Evolutionary conservation across 2,329 filamentous ascomycete genomes (phyloP), one percentile per base, ranked within the genome.

Genomic region (Sclerotinia trifoliorum): DNA sequence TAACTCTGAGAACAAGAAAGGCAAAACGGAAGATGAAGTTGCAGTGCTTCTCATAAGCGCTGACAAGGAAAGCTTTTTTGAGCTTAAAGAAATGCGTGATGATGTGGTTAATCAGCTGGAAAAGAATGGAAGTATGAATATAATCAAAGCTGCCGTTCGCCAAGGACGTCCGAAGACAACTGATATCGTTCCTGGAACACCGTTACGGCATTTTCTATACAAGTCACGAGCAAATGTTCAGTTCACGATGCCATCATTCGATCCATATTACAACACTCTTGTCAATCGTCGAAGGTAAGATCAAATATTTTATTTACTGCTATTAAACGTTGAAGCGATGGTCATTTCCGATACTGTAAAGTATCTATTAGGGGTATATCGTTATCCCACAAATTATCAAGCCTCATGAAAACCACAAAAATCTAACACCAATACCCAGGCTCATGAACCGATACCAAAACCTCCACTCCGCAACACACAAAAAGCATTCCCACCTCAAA

Each of bases 141-240:
- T 91, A 66, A 94, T 99, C 77, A 87, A 87, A 71, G 80, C 83
- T 3, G 91, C 94, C 19, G 87, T 92, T 44, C 84, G 84, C 13
- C 82, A 85, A 46, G 93, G 93, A 15, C 90, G 94, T 13, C 89
- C 91, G 1, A 83, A 81, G 35, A 86, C 90, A 68, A 86, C 87
- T 21, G 90, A 95, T 69, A 89, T 99, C 69, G 86, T 93, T 1
- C 91, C 93, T 0, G 91, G 90, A 32, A 91, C 90, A 21, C 88
- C 90, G 44, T 82, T 98, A 65, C 89, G 90, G 73, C 95, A 99
- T 81, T 99, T 98, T 77, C 81, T 99, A 24, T 99, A 97, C 84
- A 99, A 98, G 80, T 97, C 92, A 21, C 87, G 92, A 69, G 89
- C 90, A 26, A 97, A 99, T 74, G 95, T 99, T 39, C 96, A 99